Evolutionary conservation across 179 eudicot genomes (phyloP), one percentile per base, ranked within the genome.

Genomic region (Amaranthus tricolor): DNA sequence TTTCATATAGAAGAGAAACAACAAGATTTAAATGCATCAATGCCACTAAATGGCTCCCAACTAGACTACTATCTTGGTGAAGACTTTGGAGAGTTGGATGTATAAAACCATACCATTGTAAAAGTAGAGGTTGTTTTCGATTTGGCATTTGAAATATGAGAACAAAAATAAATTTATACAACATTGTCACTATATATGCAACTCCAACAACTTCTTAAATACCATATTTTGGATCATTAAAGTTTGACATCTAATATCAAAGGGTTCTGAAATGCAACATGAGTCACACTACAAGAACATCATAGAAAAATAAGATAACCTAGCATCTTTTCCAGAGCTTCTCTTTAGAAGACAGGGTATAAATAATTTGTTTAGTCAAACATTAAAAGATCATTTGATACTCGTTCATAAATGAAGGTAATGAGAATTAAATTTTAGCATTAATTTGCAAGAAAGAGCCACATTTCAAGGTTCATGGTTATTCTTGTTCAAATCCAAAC

Each of bases 281-380:
- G 74, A 74, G 55, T 50, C 48, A 62, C 78, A 64, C 52, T 70
- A 63, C 21, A 19, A 45, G 9, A 69, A 43, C 70, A 64, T 55
- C 65, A 62, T 74, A 31, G 75, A 72, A 15, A 75, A 79, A 15
- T 52, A 63, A 60, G 56, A 10, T 50, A 64, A 56, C 40, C 19
- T 47, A 70, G 49, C 66, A 48, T 51, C 19, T 68, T 60, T 16
- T 61, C n/a, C 51, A 14, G 21, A 52, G 17, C 43, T 44, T 3
- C 40, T 59, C 6, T 66, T 13, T 43, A 24, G 10, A 40, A 66
- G 17, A 16, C 48, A 9, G 68, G 15, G 40, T 17, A 2, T 31
- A 31, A 49, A 75, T 9, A 50, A 4, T 51, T 7, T 5, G 19
- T 60, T 19, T 6, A 19, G 45, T 48, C 53, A 11, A 45, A 21